These are phyloP conservation scores for Colletotrichum eremochloae DNA, from an alignment of 2,329 filamentous ascomycete species.

Conservation along the genomic window DNA sequence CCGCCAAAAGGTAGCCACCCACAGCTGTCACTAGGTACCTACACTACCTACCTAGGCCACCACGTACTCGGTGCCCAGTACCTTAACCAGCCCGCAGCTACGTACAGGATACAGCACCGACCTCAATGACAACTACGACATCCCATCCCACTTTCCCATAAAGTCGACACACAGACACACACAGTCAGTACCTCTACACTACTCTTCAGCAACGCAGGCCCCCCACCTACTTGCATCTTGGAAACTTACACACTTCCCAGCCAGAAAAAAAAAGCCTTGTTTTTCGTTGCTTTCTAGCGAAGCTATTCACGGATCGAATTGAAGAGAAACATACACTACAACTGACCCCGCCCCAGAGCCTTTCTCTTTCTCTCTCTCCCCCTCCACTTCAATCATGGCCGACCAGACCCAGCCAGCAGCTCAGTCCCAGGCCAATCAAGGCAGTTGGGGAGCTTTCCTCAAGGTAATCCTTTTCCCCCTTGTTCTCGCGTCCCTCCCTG, in stretches of 20 bases:
- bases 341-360: not conserved
- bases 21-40: not conserved
- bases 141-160: slow-evolving; percentile 32
- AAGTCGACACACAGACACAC: slow-evolving; percentile 4
- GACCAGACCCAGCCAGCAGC: slow-evolving; percentile 30
- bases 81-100: not conserved
- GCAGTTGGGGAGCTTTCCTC: slow-evolving; percentile 38
- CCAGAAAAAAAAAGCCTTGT: not conserved
- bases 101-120: not conserved
- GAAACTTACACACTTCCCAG: slow-evolving; percentile 6
- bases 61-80: not conserved
- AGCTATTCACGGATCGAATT: not conserved
- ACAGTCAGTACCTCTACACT: too few species aligned
- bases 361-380: too few species aligned
- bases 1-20: not conserved
- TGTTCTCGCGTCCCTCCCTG: not conserved
- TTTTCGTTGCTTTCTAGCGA: not conserved
- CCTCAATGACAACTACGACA: slow-evolving; percentile 13
- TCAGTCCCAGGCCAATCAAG: slow-evolving; percentile 28
- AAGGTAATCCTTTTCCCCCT: slow-evolving; percentile 20
- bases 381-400: slow-evolving; percentile 12
- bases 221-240: not conserved
- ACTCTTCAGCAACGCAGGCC: not conserved
- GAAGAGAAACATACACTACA: not conserved
- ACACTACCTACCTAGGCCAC: not conserved